phyloP scores from a whole-genome alignment of 768 basidiomycete species.

The Mycena alexandri region DNA sequence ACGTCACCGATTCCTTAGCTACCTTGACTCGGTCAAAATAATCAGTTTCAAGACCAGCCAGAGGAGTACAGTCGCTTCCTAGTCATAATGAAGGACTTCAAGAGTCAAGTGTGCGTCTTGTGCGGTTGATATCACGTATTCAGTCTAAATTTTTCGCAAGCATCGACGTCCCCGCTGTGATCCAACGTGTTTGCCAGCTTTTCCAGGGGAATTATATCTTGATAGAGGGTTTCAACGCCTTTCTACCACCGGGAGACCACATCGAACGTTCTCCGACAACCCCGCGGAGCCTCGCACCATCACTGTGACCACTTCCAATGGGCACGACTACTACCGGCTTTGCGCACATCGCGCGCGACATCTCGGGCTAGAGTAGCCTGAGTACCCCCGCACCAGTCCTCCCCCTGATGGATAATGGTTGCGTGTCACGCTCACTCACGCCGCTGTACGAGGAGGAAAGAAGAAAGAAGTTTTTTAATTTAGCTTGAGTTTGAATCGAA shows the following conservation, averaged over 20 bases:
- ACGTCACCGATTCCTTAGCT: constrained; percentile 94
- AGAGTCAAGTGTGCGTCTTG: constrained; percentile 87
- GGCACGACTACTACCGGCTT: constrained; percentile 66
- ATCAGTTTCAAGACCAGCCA: constrained; percentile 89
- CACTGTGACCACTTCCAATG: constrained; percentile 83
- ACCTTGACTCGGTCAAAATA: constrained; percentile 95
- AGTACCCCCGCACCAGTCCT: constrained; percentile 45
- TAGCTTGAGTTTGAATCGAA: too few species aligned
- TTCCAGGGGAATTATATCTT: constrained; percentile 92
- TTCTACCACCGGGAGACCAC: constrained; percentile 93
- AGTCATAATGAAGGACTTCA: constrained; percentile 99
- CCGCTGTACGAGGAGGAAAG: too few species aligned
- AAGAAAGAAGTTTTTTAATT: too few species aligned
- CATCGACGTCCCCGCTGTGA: constrained; percentile 98
- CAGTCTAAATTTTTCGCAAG: constrained; percentile 56
- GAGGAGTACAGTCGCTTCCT: constrained; percentile 95
- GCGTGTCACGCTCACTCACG: constrained; percentile 67
- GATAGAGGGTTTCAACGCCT: constrained; percentile 98
- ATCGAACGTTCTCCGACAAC: constrained; percentile 87
- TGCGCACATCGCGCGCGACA: constrained; percentile 45
- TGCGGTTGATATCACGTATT: constrained; percentile 27
- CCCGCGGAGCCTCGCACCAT: constrained; percentile 78
- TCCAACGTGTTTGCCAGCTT: constrained; percentile 91
- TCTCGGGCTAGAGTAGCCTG: constrained; percentile 47
- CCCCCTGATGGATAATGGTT: constrained; percentile 51